Percentiles rank a stretch among this genome's conserved stretches.
Evolutionary conservation across 371 early-diverging fungal species (phyloP).

Genomic region (Globomyces sp.): DNA sequence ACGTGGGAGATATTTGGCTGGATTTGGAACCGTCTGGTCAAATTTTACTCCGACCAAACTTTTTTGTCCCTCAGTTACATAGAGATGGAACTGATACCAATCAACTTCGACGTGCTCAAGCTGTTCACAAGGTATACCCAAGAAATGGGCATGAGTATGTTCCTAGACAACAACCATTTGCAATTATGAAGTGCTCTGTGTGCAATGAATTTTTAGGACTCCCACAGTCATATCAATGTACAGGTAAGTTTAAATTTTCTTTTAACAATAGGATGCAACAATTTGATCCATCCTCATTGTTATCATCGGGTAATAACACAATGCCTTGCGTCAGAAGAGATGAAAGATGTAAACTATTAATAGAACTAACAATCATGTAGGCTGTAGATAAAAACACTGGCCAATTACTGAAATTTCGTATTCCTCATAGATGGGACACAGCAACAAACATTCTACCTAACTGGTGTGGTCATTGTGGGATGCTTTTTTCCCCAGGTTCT

Average conservation of each 20-base stretch:
- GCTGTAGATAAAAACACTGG: conserved; percentile 36
- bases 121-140: conserved; percentile 45
- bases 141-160: conserved; percentile 50
- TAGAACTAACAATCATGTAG: not conserved
- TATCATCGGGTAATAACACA: conserved; percentile 47
- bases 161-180: conserved; percentile 37
- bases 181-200: conserved; percentile 41
- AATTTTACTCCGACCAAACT: conserved; percentile 37
- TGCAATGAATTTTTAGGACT: conserved; percentile 44
- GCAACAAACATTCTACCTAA: conserved; percentile 34
- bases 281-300: conserved; percentile 56
- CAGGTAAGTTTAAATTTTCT: conserved; percentile 14
- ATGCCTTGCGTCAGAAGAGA: conserved; percentile 45
- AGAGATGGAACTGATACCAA: not conserved
- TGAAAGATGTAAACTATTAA: conserved; percentile 15
- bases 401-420: conserved; percentile 47
- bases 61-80: conserved; percentile 10
- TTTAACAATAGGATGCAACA: conserved; percentile 35
- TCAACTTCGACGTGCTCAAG: conserved; percentile 38
- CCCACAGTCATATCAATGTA: conserved; percentile 39
- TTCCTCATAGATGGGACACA: conserved; percentile 51
- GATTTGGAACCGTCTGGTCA: conserved; percentile 57
- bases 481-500: conserved; percentile 39
- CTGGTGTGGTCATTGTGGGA: conserved; percentile 64
- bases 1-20: conserved; percentile 46